These are phyloP conservation scores for Ophiostoma quercus DNA, from an alignment of 2,329 filamentous ascomycete genomes.

Conservation along the genomic window DNA sequence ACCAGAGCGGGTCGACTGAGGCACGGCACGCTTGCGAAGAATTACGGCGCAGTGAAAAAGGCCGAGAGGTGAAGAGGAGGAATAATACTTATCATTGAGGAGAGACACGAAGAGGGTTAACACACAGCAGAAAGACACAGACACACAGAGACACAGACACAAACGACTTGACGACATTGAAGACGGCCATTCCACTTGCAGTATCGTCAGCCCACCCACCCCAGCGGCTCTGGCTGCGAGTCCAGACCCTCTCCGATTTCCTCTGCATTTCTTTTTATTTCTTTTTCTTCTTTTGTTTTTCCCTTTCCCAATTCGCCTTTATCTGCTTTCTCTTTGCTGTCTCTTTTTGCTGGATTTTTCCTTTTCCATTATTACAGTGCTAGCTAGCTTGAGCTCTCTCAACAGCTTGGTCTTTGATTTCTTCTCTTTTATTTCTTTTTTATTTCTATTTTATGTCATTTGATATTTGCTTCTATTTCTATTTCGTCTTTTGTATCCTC, in stretches of 20 bases:
- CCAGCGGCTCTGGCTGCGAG: not conserved
- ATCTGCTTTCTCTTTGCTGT: not conserved
- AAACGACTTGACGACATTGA: constrained; percentile 4
- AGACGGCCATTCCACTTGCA: constrained; percentile 17
- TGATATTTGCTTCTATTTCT: not conserved
- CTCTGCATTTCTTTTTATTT: not conserved
- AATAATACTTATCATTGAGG: not conserved
- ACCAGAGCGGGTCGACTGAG: constrained; percentile 3
- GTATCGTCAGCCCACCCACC: constrained; percentile 21
- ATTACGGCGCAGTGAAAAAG: constrained; percentile 1
- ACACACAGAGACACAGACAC: not conserved
- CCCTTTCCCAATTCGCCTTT: not conserved
- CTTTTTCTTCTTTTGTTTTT: not conserved
- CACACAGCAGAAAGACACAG: not conserved
- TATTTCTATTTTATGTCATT: not conserved
- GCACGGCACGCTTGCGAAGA: constrained; percentile 9
- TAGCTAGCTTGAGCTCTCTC: not conserved
- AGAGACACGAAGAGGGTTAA: not conserved
- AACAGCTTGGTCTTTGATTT: not conserved
- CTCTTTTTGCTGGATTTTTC: not conserved
- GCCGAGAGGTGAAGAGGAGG: not conserved
- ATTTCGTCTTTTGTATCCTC: not conserved
- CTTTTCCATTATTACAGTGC: not conserved
- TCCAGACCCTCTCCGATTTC: not conserved
- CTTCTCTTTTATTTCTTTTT: not conserved